phyloP scores from a whole-genome alignment of 2,329 filamentous ascomycete genomes.

The Ceratocystis alfenasii region DNA sequence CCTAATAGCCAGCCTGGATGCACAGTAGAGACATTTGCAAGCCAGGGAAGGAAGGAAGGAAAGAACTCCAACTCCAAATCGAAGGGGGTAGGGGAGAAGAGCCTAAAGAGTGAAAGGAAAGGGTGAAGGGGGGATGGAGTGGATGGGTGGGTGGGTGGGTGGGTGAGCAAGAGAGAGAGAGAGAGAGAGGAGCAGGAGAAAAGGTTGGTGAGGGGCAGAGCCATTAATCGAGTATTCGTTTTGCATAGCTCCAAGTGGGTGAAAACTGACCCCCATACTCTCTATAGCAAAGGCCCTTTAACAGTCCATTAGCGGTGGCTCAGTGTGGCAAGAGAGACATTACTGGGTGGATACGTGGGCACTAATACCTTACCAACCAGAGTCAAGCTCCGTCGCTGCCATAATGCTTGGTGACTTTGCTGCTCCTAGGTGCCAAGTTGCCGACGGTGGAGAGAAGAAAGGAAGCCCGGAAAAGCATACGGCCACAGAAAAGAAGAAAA shows the following conservation, averaged over 20 bases:
- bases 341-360: neutral
- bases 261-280: neutral
- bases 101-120: neutral
- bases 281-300: neutral
- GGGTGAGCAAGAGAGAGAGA: neutral
- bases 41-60: neutral
- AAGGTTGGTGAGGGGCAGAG: neutral
- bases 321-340: constrained; percentile 4
- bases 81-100: neutral
- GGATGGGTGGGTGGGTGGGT: no score
- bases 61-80: neutral
- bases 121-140: neutral
- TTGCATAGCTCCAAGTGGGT: neutral
- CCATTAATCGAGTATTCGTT: no score
- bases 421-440: neutral
- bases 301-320: neutral
- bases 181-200: neutral
- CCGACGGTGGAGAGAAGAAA: neutral
- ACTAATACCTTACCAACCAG: neutral
- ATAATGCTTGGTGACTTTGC: neutral
- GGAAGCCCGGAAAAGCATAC: neutral
- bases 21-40: neutral
- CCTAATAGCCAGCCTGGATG: neutral
- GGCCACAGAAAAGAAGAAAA: no score
- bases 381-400: neutral